Evolutionary conservation across 306 rosid species (phyloP).

Genomic region (Sophora flavescens): DNA sequence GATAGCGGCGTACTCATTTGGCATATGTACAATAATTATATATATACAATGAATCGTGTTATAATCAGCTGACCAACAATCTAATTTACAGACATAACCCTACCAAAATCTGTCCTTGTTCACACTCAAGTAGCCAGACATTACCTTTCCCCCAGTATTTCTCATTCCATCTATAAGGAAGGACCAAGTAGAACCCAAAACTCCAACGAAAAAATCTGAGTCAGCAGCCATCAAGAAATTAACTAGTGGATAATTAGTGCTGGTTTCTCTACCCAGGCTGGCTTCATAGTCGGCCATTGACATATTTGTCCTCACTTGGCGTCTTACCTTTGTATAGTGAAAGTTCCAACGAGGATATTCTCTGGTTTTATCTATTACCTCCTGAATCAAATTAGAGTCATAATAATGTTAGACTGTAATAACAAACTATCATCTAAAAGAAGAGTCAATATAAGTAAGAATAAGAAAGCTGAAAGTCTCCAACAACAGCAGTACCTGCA

Average conservation of each 20-base stretch:
- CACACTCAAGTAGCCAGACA: constrained; percentile 94
- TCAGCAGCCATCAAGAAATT: constrained; percentile 96
- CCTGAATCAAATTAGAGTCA: constrained; percentile 50
- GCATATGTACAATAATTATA: constrained; percentile 35
- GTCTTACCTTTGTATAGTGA: constrained; percentile 67
- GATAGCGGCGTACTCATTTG: not conserved
- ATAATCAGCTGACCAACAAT: constrained; percentile 27
- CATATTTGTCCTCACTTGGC: constrained; percentile 65
- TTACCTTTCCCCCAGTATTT: constrained; percentile 92
- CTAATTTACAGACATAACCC: constrained; percentile 45
- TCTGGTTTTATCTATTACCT: constrained; percentile 70
- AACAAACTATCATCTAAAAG: constrained; percentile 1
- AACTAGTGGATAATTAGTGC: constrained; percentile 88
- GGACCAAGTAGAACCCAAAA: constrained; percentile 95
- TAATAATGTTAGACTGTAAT: constrained; percentile 1
- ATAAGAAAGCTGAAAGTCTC: not conserved
- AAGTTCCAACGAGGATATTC: constrained; percentile 71
- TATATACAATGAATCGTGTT: constrained; percentile 25
- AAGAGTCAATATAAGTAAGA: not conserved
- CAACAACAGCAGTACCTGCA: constrained; percentile 64
- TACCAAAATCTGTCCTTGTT: constrained; percentile 96
- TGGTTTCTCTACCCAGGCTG: constrained; percentile 77
- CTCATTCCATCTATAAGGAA: constrained; percentile 96
- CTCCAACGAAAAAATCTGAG: constrained; percentile 88
- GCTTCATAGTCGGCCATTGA: constrained; percentile 81